A percentile compares a stretch with the other conserved stretches of the same genome.
phyloP scores from a whole-genome alignment of 352 stramenopile genomes.

The Phytophthora chlamydospora region DNA sequence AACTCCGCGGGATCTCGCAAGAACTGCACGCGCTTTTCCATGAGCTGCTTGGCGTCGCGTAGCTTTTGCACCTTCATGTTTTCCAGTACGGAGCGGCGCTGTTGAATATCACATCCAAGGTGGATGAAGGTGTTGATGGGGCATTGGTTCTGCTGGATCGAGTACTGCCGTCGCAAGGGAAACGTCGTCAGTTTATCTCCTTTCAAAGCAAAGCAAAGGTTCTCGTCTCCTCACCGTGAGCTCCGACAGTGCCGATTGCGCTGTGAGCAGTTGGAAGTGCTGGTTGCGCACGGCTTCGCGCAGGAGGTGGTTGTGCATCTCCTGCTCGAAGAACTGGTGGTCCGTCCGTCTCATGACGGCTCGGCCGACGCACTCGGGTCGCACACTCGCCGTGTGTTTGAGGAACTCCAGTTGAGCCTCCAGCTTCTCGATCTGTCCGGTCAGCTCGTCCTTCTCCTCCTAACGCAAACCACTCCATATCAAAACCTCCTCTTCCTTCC shows the following conservation, averaged over 20 bases:
- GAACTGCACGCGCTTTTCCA: slow-evolving; percentile 56
- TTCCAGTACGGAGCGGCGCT: slow-evolving; percentile 44
- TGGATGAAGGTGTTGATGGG: slow-evolving; percentile 56
- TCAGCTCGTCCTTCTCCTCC: slow-evolving; percentile 51
- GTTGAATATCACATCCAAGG: slow-evolving; percentile 38
- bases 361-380: slow-evolving; percentile 25
- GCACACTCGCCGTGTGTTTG: slow-evolving; percentile 20
- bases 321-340: slow-evolving; percentile 40
- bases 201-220: too few species aligned
- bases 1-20: slow-evolving; percentile 35
- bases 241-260: slow-evolving; percentile 54
- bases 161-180: slow-evolving; percentile 19
- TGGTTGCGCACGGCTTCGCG: slow-evolving; percentile 54
- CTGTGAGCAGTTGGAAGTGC: slow-evolving; percentile 48
- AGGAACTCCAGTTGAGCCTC: slow-evolving; percentile 48
- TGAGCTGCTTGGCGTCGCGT: slow-evolving; percentile 46
- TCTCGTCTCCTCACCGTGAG: slow-evolving; percentile 27
- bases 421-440: slow-evolving; percentile 43
- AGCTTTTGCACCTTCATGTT: slow-evolving; percentile 57
- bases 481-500: neutral
- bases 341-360: slow-evolving; percentile 21
- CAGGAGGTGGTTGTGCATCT: slow-evolving; percentile 53
- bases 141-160: slow-evolving; percentile 37
- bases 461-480: slow-evolving; percentile 8
- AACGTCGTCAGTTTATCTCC: too few species aligned